A percentile compares a stretch with the other conserved stretches of the same genome.
These are phyloP conservation scores for Debaryomyces singareniensis DNA, from an alignment of 1,139 yeast species.

Conservation along the genomic window DNA sequence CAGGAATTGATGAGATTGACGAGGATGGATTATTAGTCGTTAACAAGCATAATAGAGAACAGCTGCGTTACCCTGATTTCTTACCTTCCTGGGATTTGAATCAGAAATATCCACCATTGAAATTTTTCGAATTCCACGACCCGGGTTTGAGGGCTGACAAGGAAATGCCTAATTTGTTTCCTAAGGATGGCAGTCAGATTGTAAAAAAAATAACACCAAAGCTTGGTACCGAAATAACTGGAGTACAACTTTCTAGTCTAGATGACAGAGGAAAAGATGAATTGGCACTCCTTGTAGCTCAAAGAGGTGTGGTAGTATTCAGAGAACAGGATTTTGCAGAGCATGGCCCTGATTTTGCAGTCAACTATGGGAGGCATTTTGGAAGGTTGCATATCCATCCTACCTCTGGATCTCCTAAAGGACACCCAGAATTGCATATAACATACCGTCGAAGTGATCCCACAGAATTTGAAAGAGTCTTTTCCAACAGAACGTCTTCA, in stretches of 20 bases:
- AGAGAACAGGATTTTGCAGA: constrained; percentile 59
- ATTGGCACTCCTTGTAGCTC: constrained; percentile 56
- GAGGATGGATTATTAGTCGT: constrained; percentile 19
- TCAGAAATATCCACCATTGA: constrained; percentile 38
- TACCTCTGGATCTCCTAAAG: constrained; percentile 62
- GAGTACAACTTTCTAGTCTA: constrained; percentile 52
- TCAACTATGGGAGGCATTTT: constrained; percentile 53
- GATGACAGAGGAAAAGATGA: constrained; percentile 53
- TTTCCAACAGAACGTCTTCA: constrained; percentile 26
- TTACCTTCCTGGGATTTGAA: constrained; percentile 47
- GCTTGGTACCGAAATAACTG: constrained; percentile 57
- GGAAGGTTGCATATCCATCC: constrained; percentile 73
- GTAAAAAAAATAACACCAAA: constrained; percentile 50
- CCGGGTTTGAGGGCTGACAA: constrained; percentile 55
- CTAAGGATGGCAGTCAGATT: constrained; percentile 22
- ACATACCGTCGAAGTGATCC: constrained; percentile 50
- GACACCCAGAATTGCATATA: constrained; percentile 54
- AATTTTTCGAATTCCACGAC: constrained; percentile 44
- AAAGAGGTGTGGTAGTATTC: constrained; percentile 64
- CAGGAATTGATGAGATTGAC: constrained; percentile 11
- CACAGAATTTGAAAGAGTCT: constrained; percentile 21
- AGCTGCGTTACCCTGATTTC: constrained; percentile 27
- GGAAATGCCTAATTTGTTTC: constrained; percentile 44
- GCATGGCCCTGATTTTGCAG: constrained; percentile 48
- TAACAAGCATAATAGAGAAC: constrained; percentile 13